phyloP scores from a whole-genome alignment of 257 asterid species.

The Misopates orontium region DNA sequence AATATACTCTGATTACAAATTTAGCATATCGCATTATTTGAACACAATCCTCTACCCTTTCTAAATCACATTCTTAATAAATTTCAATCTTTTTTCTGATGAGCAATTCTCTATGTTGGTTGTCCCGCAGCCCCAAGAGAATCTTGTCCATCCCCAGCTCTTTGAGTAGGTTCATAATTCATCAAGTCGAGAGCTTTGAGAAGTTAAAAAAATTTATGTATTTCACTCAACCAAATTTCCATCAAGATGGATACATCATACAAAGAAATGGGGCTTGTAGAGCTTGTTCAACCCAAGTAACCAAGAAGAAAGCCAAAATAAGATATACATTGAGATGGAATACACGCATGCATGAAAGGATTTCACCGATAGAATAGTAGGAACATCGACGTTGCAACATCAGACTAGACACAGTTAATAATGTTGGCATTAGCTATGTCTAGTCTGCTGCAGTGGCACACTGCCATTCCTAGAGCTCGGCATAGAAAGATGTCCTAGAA shows the following conservation, averaged over 20 bases:
- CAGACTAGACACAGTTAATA: conserved; percentile 31
- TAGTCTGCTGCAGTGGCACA: conserved; percentile 31
- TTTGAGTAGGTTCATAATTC: no score
- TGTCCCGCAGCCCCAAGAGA: no score
- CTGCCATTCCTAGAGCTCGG: conserved; percentile 30
- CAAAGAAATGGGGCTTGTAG: background rate
- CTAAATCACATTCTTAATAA: no score
- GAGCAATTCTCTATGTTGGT: no score
- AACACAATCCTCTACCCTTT: no score
- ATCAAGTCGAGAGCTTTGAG: background rate
- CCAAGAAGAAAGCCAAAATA: background rate
- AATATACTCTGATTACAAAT: no score
- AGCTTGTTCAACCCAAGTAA: background rate
- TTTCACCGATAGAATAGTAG: conserved; percentile 3
- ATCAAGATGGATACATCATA: no score
- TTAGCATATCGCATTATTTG: no score
- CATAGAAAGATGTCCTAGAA: conserved; percentile 26
- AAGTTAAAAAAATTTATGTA: background rate
- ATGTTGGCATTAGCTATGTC: conserved; percentile 23
- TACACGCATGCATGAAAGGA: background rate
- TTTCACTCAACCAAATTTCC: background rate
- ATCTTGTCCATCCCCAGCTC: no score
- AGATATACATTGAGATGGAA: background rate
- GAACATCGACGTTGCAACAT: background rate
- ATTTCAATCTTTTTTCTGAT: no score